phyloP scores from a whole-genome alignment of 2,329 filamentous ascomycete genomes.

The Harringtonia lauricola region DNA sequence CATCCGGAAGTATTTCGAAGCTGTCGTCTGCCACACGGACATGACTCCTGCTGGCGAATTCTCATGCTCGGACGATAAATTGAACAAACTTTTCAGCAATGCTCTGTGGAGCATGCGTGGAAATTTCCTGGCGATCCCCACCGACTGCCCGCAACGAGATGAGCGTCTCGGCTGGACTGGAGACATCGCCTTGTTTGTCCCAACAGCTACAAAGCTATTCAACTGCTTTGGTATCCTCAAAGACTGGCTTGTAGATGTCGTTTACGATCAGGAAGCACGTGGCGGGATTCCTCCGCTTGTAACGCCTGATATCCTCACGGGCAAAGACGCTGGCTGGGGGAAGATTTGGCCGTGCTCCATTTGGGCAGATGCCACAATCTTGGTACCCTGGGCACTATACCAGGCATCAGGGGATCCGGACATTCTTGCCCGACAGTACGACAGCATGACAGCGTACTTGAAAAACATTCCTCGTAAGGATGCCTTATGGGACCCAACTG shows the following conservation, averaged over 20 bases:
- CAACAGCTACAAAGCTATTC: conserved; percentile 41
- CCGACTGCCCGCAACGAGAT: conserved; percentile 46
- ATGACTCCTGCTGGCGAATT: conserved; percentile 37
- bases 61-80: conserved; percentile 34
- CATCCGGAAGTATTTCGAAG: too few relatives aligned
- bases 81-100: conserved; percentile 45
- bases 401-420: conserved; percentile 15
- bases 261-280: conserved; percentile 11
- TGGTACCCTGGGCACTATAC: conserved; percentile 21
- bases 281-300: conserved; percentile 15
- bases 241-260: conserved; percentile 37
- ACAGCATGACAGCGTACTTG: conserved; percentile 19
- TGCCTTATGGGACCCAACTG: conserved; percentile 24
- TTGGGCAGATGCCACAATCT: conserved; percentile 20
- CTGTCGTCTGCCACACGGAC: conserved; percentile 28
- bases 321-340: not conserved
- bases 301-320: conserved; percentile 8
- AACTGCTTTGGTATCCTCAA: conserved; percentile 37
- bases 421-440: conserved; percentile 18
- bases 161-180: conserved; percentile 44
- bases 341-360: conserved; percentile 1
- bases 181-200: conserved; percentile 36
- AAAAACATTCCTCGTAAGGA: conserved; percentile 12
- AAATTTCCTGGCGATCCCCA: conserved; percentile 46
- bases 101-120: conserved; percentile 45